A percentile compares a stretch with the other conserved stretches of the same genome.
These are phyloP conservation scores for Tritrichomonas foetus DNA, from an alignment of 208 protist species.

Conservation along the genomic window DNA sequence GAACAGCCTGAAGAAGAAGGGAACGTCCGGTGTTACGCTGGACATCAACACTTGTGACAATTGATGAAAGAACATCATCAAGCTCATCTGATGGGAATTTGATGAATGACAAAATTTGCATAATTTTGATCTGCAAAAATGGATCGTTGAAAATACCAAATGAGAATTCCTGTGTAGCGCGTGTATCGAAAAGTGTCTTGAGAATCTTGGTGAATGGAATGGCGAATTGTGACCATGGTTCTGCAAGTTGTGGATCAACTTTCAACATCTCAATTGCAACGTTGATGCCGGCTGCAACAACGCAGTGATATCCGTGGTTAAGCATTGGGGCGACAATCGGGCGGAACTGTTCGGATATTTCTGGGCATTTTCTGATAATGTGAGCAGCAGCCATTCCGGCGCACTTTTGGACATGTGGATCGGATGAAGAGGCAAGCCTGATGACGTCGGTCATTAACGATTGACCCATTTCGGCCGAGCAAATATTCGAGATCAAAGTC, in stretches of 20 bases:
- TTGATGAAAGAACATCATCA: not conserved
- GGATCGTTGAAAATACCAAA: conserved; percentile 20
- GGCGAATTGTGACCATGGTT: not conserved
- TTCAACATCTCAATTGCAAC: conserved; percentile 23
- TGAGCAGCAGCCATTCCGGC: not conserved
- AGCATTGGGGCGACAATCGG: not conserved
- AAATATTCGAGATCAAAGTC: not conserved
- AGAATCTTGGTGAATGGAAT: not conserved
- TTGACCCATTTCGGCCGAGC: conserved; percentile 10
- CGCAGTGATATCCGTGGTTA: not conserved
- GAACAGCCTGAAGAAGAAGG: not conserved
- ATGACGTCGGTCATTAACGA: not conserved
- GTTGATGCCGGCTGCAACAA: not conserved
- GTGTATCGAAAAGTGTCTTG: not conserved
- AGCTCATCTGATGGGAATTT: not conserved
- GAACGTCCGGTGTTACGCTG: not conserved
- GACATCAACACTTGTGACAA: not conserved
- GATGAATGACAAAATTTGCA: not conserved
- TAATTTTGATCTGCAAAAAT: conserved; percentile 19
- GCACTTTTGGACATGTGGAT: not conserved
- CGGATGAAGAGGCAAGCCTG: not conserved
- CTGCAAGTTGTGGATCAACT: not conserved
- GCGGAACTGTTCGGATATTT: not conserved
- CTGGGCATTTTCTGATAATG: not conserved
- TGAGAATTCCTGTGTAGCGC: not conserved